Evolutionary conservation across 768 basidiomycete genomes (phyloP).

Genomic region (Daedalea quercina): DNA sequence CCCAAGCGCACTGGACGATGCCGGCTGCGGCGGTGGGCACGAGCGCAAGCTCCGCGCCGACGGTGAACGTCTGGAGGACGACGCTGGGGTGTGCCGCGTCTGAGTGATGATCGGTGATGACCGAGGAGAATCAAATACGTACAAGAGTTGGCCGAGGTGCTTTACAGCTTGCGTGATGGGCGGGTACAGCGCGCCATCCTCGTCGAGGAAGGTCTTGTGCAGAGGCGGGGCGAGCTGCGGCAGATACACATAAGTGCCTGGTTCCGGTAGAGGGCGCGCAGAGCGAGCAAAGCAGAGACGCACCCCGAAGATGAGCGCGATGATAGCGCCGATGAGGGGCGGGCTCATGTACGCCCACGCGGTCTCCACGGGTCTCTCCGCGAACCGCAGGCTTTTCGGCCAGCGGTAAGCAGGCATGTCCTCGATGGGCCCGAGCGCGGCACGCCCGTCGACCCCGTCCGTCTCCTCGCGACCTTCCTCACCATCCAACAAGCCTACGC

Average conservation of each 20-base stretch:
- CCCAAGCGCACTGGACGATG: conserved; percentile 10
- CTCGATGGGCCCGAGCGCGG: conserved; percentile 15
- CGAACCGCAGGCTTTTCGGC: conserved; percentile 11
- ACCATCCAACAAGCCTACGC: conserved; percentile 21
- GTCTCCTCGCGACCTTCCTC: conserved; percentile 7
- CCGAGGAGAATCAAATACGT: too few species aligned
- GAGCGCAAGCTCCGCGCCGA: conserved; percentile 22
- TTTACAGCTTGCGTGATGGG: conserved; percentile 17
- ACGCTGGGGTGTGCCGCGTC: too few species aligned
- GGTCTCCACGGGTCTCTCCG: conserved; percentile 17
- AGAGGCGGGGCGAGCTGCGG: conserved; percentile 18
- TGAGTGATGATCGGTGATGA: too few species aligned
- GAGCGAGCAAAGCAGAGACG: neutral
- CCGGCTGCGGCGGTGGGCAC: conserved; percentile 17
- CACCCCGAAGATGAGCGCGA: conserved; percentile 21
- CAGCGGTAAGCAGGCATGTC: conserved; percentile 20
- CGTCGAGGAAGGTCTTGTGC: conserved; percentile 13
- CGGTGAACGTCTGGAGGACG: conserved; percentile 21
- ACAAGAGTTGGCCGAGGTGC: conserved; percentile 25
- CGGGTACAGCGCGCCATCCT: conserved; percentile 18
- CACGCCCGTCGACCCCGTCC: neutral
- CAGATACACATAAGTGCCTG: neutral
- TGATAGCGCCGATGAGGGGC: conserved; percentile 20
- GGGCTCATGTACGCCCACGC: conserved; percentile 15
- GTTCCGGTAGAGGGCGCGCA: neutral